Evolutionary conservation across 768 basidiomycete species (phyloP).

Genomic region (Lanmaoa rubissima): DNA sequence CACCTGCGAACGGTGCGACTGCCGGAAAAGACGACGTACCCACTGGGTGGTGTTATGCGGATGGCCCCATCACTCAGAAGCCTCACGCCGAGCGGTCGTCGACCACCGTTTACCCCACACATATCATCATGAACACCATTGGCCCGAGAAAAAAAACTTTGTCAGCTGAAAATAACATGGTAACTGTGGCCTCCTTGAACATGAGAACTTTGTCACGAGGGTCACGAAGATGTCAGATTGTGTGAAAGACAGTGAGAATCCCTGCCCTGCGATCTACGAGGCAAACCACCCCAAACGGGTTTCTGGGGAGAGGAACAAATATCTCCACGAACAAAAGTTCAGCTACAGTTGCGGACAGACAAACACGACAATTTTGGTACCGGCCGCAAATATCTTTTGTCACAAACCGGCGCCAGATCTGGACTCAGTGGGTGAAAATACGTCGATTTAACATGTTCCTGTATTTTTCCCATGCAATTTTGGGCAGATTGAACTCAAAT

Average conservation of each 20-base stretch:
- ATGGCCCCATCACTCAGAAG: not conserved
- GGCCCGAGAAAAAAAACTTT: not conserved
- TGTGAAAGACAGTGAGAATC: constrained; percentile 1
- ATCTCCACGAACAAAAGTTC: too few species aligned
- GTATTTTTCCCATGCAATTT: too few species aligned
- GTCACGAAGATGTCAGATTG: not conserved
- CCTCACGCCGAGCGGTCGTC: not conserved
- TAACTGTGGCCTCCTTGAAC: not conserved
- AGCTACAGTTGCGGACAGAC: too few species aligned
- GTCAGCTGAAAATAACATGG: not conserved
- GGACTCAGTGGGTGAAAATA: too few species aligned
- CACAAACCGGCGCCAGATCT: too few species aligned
- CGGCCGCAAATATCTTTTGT: too few species aligned
- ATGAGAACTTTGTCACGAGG: not conserved
- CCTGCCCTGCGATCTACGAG: not conserved
- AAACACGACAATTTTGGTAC: too few species aligned
- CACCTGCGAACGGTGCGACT: not conserved
- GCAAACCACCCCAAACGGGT: not conserved
- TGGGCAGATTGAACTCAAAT: too few species aligned
- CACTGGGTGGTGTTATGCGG: not conserved
- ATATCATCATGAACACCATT: too few species aligned
- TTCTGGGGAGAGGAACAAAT: too few species aligned
- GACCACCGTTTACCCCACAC: not conserved
- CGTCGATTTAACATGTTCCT: too few species aligned
- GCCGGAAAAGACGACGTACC: too few species aligned